Evolutionary conservation across 2,329 filamentous ascomycete species (phyloP).

Genomic region (Hypoxylon sp.): DNA sequence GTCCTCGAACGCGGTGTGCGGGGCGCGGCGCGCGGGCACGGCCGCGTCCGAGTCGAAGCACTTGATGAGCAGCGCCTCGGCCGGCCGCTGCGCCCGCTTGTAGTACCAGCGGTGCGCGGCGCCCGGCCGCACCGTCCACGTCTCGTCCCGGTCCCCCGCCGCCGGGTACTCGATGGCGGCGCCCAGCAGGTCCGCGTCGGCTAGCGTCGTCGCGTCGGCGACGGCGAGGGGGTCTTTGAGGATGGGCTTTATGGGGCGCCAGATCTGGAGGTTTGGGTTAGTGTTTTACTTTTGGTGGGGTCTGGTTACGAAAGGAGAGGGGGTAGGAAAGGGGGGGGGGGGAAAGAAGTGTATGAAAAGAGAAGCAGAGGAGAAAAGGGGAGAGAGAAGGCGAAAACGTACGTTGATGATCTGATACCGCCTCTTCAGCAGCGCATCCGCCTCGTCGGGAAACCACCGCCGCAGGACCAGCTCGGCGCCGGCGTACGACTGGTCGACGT

Average conservation of each 20-base stretch:
- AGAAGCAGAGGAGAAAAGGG: neutral
- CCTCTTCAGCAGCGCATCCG: slow-evolving; percentile 45
- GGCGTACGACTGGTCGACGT: slow-evolving; percentile 52
- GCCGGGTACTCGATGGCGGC: slow-evolving; percentile 49
- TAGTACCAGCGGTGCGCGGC: slow-evolving; percentile 59
- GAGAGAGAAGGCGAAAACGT: slow-evolving; percentile 3
- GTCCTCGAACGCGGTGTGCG: slow-evolving; percentile 63
- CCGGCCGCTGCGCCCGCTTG: slow-evolving; percentile 56
- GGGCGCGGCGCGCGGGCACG: slow-evolving; percentile 57
- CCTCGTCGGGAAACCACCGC: slow-evolving; percentile 45
- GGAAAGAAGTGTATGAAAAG: neutral
- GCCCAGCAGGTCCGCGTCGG: slow-evolving; percentile 50
- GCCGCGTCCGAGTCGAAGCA: slow-evolving; percentile 62
- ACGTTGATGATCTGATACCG: slow-evolving; percentile 47
- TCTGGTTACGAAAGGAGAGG: too few species aligned
- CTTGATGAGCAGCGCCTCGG: slow-evolving; percentile 64
- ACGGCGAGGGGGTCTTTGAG: slow-evolving; percentile 53
- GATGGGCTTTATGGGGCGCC: slow-evolving; percentile 59
- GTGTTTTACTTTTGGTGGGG: neutral
- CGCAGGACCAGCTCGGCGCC: slow-evolving; percentile 49
- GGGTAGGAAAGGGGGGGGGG: neutral
- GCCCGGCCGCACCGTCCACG: slow-evolving; percentile 51
- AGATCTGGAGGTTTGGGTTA: slow-evolving; percentile 43
- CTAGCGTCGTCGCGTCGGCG: slow-evolving; percentile 49
- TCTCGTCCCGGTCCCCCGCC: slow-evolving; percentile 46